Evolutionary conservation across 108 stramenopile genomes (phyloP).

Genomic region (Discostella pseudostelligera): DNA sequence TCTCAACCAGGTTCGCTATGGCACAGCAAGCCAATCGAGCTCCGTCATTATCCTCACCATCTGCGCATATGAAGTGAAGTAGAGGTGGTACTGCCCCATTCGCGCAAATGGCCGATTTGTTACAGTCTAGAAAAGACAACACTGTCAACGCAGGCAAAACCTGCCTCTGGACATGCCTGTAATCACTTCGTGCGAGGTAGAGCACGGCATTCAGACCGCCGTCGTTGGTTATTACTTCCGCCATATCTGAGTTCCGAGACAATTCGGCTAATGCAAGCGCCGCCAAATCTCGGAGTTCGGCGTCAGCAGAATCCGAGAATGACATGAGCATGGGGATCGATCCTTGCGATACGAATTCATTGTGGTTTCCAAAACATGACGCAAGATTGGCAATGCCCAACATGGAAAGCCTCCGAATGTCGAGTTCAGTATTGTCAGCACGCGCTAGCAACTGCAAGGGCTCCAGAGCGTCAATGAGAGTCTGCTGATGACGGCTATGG

Average conservation of each 20-base stretch:
- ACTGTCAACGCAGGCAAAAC: constrained; percentile 77
- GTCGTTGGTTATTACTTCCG: constrained; percentile 69
- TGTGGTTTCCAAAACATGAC: constrained; percentile 67
- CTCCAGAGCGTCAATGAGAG: constrained; percentile 75
- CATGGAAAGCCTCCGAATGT: constrained; percentile 74
- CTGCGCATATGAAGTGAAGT: constrained; percentile 37
- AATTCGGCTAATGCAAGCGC: constrained; percentile 80
- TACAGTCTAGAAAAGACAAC: constrained; percentile 75
- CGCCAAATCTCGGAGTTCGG: constrained; percentile 78
- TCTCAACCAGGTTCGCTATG: constrained; percentile 80
- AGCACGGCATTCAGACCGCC: constrained; percentile 85
- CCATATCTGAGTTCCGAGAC: constrained; percentile 73
- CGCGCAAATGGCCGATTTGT: constrained; percentile 70
- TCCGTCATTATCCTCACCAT: constrained; percentile 18
- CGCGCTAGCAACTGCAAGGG: constrained; percentile 76
- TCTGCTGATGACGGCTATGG: constrained; percentile 49
- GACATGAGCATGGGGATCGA: constrained; percentile 79
- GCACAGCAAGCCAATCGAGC: constrained; percentile 74
- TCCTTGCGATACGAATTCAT: constrained; percentile 66
- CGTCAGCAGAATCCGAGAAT: constrained; percentile 67
- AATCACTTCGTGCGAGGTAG: constrained; percentile 75
- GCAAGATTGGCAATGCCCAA: constrained; percentile 81
- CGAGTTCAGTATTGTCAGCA: constrained; percentile 70
- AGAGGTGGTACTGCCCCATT: constrained; percentile 73
- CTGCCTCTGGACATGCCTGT: constrained; percentile 67